Evolutionary conservation across 2,329 filamentous ascomycete genomes (phyloP), one percentile per base, ranked within the genome.

Genomic region (Fusarium brevicatenulatum): DNA sequence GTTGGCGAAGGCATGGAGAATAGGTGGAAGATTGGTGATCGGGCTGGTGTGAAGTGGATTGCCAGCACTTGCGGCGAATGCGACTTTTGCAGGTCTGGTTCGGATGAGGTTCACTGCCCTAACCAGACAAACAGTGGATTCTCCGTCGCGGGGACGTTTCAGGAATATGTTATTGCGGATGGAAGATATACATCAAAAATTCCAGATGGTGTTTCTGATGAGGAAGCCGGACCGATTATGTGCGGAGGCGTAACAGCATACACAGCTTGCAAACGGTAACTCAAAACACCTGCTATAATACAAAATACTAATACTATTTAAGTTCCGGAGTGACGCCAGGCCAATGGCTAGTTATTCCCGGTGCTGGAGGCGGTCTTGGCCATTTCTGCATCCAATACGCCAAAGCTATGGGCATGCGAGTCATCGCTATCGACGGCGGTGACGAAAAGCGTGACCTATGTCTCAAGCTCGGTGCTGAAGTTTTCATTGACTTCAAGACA

Each of bases 1-100:
- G 87, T 88, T 61, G 95, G 94, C 70, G 86, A 91, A 23, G 88
- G 95, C 11, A 94, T 95, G 73, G 84, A 88, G 2, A 92, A 94
- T 71, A 84, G 95, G 62, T 86, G 93, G 80, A 87, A 73, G 53
- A 21, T 97, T 77, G 94, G 95, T 74, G 94, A 97, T 77, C 86
- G 94, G 72, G 95, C 90, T 63, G 95, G 95, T 79, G 88, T 97
- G 80, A 97, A 93, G 85, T 97, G 94, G 94, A 86, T 97, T 77
- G 95, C 97, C 80, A 93, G 93, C 66, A 91, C 91, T 16, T 97
- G 95, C 81, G 86, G 96, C 59, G 82, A 87, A 63, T 97, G 95
- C 83, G 88, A 91, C 75, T 97, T 93, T 86, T 97, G 95, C 85
- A 89, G 91, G 78, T 87, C 90, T 13, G 75, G 76, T 69, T 82